These are phyloP conservation scores for Cryphonectria carpinicola DNA, from an alignment of 2,329 filamentous ascomycete species.

Conservation along the genomic window DNA sequence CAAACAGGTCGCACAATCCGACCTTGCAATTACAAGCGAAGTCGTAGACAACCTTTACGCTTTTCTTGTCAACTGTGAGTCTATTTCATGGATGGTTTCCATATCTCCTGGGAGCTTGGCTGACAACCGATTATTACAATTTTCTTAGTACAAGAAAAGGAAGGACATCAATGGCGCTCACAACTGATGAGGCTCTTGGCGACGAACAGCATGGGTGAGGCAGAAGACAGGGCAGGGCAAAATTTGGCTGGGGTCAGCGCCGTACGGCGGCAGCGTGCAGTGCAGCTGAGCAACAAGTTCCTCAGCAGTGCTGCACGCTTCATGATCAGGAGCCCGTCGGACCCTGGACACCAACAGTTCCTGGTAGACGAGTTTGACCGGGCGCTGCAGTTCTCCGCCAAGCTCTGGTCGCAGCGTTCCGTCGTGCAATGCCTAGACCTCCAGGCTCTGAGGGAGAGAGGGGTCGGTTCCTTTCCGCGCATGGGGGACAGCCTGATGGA, in stretches of 20 bases:
- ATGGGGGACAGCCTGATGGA: not conserved
- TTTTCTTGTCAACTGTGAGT: constrained; percentile 3
- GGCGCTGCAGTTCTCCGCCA: constrained; percentile 2
- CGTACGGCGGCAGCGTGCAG: not conserved
- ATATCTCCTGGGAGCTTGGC: not conserved
- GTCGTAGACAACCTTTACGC: not conserved
- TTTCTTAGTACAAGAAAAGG: constrained; percentile 6
- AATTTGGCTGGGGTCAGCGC: not conserved
- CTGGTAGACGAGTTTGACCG: constrained; percentile 3
- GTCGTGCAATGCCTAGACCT: not conserved
- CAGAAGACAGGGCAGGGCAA: not conserved
- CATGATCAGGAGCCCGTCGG: not conserved
- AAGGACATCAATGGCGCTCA: constrained; percentile 7
- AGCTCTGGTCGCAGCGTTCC: constrained; percentile 4
- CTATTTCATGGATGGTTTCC: not conserved
- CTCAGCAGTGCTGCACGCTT: constrained; percentile 4
- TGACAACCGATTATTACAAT: not conserved
- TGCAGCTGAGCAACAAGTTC: not conserved
- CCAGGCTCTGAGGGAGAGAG: not conserved
- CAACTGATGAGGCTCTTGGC: constrained; percentile 5
- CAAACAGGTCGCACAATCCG: not conserved
- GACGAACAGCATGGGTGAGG: not conserved
- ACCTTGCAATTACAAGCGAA: not conserved
- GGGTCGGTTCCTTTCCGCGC: not conserved
- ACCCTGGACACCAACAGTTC: constrained; percentile 1